Evolutionary conservation across 2,329 filamentous ascomycete species (phyloP), one percentile per base, ranked within the genome.

Genomic region (Xylaria sp.): DNA sequence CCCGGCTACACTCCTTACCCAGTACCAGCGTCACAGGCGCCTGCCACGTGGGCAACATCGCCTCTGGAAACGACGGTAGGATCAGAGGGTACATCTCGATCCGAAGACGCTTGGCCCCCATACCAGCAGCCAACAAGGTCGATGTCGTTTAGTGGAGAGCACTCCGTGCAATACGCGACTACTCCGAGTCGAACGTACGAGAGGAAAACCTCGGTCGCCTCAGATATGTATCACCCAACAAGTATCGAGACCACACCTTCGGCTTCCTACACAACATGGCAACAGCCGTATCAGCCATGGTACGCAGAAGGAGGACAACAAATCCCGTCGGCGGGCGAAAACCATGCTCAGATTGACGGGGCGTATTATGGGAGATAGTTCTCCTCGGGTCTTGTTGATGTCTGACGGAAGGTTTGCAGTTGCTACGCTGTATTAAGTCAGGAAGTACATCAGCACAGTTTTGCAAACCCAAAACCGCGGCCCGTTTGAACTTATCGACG

Each of bases 1-100:
- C 80, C 85, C 0, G 83, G 83, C 2, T 86, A 85, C 68, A 84
- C 85, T 5, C 82, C 85, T 1, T 88, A 86, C 72, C 79, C 81
- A 5, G 80, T 82, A 25, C 80, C 83, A 50, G 78, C 79, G 1
- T 76, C 82, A 16, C 74, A 77, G 23, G 69, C 81, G 2, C 78
- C 83, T 0, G 76, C 81, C 29, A 76, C 81, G 2, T 86, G 85
- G 85, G 75, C 79, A 40, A 66, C 73, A 18, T 65, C 65, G n/a
- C 68, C 75, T 21, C 44, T 74, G 5, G 72, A 71, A 47, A 58
- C 75, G 8, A 74, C 78, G 5, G 48, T 51, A 73, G 81, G 60
- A 16, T 27, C 35, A 78, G 80, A 59, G 75, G 81, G 6, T 82
- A 84, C 44, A 65, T 81, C 37, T 77, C 80, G 83, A 21, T 58